These are phyloP conservation scores for Cutaneotrichosporon mucoides DNA, from an alignment of 1,284 basidiomycete genomes.

Conservation along the genomic window DNA sequence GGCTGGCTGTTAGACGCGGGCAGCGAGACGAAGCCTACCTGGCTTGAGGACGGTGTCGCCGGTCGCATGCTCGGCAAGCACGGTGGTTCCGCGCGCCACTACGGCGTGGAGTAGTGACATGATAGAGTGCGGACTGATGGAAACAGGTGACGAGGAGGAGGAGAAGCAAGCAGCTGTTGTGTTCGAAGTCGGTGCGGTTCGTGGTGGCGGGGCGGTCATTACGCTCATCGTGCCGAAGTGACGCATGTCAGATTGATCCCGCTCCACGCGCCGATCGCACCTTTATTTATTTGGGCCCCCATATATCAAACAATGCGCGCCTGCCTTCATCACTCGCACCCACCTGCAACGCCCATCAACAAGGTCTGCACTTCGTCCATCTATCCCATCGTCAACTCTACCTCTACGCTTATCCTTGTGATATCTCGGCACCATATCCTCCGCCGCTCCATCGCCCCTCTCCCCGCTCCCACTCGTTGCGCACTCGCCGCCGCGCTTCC, in stretches of 20 bases:
- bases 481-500: slow-evolving; percentile 2
- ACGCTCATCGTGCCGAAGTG: not conserved
- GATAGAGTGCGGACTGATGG: not conserved
- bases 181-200: not conserved
- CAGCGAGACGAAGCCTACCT: slow-evolving; percentile 53
- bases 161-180: not conserved
- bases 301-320: not conserved
- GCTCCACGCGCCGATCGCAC: too few relatives aligned
- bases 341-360: not conserved
- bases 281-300: not conserved
- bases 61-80: slow-evolving; percentile 76
- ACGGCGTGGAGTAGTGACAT: slow-evolving; percentile 70
- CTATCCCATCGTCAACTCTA: not conserved
- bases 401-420: not conserved
- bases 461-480: slow-evolving; percentile 4
- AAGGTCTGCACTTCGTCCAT: not conserved
- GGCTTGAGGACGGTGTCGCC: slow-evolving; percentile 78
- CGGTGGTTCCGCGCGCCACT: slow-evolving; percentile 70
- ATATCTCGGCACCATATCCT: not conserved
- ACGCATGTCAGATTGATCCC: too few relatives aligned
- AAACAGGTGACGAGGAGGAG: not conserved
- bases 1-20: slow-evolving; percentile 32
- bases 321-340: slow-evolving; percentile 1
- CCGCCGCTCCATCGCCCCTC: not conserved
- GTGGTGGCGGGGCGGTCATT: not conserved